These are phyloP conservation scores for Alternaria sp. DNA, from an alignment of 2,329 filamentous ascomycete species.

Conservation along the genomic window DNA sequence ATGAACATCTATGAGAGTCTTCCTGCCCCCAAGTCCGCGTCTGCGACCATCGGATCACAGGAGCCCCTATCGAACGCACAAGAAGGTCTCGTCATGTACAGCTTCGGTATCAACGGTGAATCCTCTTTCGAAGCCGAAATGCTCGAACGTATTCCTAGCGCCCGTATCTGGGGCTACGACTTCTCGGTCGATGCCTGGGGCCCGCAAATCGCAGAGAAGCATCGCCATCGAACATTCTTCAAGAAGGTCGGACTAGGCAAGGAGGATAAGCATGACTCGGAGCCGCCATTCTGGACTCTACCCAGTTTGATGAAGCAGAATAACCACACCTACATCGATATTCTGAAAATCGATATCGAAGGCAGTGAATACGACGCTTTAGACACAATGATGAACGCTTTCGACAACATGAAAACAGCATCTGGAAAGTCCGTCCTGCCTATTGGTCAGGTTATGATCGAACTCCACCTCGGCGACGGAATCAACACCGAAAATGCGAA, in stretches of 20 bases:
- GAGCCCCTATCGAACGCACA: constrained; percentile 20
- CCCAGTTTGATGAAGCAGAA: constrained; percentile 42
- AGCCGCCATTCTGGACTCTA: constrained; percentile 41
- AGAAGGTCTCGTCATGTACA: constrained; percentile 42
- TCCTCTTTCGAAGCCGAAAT: constrained; percentile 48
- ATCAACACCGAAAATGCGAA: constrained; percentile 11
- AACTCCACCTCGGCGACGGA: constrained; percentile 40
- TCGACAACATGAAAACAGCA: constrained; percentile 28
- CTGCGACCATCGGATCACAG: constrained; percentile 21
- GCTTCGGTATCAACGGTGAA: constrained; percentile 46
- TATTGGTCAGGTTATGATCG: constrained; percentile 47
- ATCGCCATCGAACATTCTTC: constrained; percentile 40
- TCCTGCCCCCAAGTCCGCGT: constrained; percentile 24
- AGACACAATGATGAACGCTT: constrained; percentile 43
- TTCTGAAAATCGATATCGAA: constrained; percentile 47
- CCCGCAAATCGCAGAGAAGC: constrained; percentile 32
- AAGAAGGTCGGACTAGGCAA: constrained; percentile 41
- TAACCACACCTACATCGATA: constrained; percentile 47
- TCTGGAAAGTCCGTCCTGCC: constrained; percentile 35
- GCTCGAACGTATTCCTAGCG: constrained; percentile 43
- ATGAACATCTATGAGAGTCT: constrained; percentile 44
- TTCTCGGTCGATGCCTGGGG: constrained; percentile 45
- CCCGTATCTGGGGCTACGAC: constrained; percentile 46
- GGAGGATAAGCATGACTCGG: constrained; percentile 30
- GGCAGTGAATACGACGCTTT: constrained; percentile 43